Conservation (phyloP, 192 early-diverging fungal genomes). For the Coemansia erecta region DNA sequence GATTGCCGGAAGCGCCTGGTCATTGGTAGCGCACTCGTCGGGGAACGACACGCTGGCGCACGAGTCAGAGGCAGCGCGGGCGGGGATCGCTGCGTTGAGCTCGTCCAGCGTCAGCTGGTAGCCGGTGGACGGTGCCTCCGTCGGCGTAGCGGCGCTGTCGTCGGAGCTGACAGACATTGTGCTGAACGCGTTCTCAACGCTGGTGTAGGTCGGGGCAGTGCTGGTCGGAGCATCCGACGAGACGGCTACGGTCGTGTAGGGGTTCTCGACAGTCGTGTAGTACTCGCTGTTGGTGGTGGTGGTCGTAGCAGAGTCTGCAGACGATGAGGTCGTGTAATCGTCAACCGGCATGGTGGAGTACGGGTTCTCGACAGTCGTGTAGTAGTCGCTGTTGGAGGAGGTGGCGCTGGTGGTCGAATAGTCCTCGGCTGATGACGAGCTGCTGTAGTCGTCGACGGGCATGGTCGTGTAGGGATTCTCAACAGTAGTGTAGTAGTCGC, state of each 20-base stretch:
- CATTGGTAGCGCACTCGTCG: not conserved
- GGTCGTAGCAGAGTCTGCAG: not conserved
- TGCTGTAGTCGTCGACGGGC: not conserved
- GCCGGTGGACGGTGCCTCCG: not conserved
- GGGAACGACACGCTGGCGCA: constrained; percentile 12
- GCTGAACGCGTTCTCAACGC: constrained; percentile 5
- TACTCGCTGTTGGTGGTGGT: too few relatives aligned
- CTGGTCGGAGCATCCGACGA: not conserved
- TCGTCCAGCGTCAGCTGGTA: constrained; percentile 18
- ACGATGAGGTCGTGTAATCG: not conserved
- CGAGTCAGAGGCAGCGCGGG: constrained; percentile 8
- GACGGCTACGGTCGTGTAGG: constrained; percentile 7
- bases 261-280: constrained; percentile 17
- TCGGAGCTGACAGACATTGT: constrained; percentile 8
- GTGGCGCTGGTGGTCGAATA: constrained; percentile 4
- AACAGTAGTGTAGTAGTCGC: not conserved
- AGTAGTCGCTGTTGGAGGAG: not conserved
- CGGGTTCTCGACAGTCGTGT: constrained; percentile 6
- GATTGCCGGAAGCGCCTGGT: constrained; percentile 5
- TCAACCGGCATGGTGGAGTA: constrained; percentile 11
- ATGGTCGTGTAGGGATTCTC: not conserved
- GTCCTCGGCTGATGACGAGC: not conserved
- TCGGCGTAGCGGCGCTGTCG: not conserved
- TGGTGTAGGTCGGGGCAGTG: constrained; percentile 2
- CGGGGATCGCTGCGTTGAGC: constrained; percentile 14